A percentile compares a stretch with the other conserved stretches of the same genome.
phyloP scores from a whole-genome alignment of 495 filamentous ascomycete species.

The Ascobolus immersus region DNA sequence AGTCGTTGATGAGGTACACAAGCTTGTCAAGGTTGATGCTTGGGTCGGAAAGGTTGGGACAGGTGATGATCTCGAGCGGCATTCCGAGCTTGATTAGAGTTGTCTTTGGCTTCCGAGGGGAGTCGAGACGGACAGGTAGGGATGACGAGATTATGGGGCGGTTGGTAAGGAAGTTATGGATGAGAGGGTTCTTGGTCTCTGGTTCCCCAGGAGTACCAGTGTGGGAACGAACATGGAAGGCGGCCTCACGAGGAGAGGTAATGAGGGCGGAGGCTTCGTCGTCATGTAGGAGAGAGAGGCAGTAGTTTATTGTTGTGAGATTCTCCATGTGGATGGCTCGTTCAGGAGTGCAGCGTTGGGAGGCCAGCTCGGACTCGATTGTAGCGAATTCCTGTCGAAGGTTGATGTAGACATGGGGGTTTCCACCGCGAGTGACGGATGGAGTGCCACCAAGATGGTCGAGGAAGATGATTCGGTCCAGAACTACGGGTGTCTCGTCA shows the following conservation, averaged over 20 bases:
- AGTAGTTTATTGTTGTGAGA: conserved; percentile 37
- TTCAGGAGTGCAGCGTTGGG: conserved; percentile 1
- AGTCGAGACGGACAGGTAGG: conserved; percentile 37
- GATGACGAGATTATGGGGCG: conserved; percentile 81
- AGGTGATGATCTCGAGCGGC: conserved; percentile 59
- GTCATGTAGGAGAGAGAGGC: conserved; percentile 54
- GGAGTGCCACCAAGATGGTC: conserved; percentile 79
- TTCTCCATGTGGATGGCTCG: conserved; percentile 36
- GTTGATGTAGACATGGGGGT: conserved; percentile 79
- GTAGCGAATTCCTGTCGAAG: conserved; percentile 65
- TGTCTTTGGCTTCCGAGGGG: conserved; percentile 21
- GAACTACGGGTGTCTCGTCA: conserved; percentile 19
- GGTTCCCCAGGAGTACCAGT: conserved; percentile 41
- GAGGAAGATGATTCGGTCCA: conserved; percentile 73
- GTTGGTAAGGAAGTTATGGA: conserved; percentile 90
- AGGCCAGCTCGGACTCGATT: conserved; percentile 33
- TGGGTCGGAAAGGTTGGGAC: conserved; percentile 48
- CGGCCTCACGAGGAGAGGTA: conserved; percentile 61
- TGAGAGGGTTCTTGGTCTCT: conserved; percentile 67
- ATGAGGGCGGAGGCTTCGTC: conserved; percentile 69
- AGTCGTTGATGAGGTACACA: conserved; percentile 75
- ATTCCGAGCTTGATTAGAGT: conserved; percentile 83
- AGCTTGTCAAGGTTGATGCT: conserved; percentile 60
- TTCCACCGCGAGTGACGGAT: conserved; percentile 31
- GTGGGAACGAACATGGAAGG: conserved; percentile 24